Evolutionary conservation across 495 filamentous ascomycete species (phyloP).

Genomic region (Tuber indicum): DNA sequence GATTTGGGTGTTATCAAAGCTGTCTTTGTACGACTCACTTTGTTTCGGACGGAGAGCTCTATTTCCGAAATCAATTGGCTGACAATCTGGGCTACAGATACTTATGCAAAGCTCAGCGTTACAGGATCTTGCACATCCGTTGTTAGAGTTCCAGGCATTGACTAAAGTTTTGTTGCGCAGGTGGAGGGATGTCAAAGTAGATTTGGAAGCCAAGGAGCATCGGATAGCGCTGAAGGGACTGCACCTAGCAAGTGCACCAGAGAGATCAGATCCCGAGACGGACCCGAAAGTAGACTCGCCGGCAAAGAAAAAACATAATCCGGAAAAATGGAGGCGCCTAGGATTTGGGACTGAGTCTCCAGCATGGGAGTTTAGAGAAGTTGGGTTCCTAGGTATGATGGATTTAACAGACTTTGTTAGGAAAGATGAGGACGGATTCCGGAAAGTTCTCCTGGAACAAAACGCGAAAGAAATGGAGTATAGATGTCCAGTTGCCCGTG

Average conservation of each 20-base stretch:
- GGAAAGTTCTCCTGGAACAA: constrained; percentile 85
- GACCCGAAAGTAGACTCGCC: constrained; percentile 42
- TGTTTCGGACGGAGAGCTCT: neutral
- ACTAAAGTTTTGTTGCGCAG: constrained; percentile 85
- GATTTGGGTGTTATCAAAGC: constrained; percentile 89
- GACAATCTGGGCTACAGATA: constrained; percentile 42
- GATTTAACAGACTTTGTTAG: constrained; percentile 88
- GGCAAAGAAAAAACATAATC: constrained; percentile 63
- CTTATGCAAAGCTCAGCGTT: constrained; percentile 90
- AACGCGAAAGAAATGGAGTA: constrained; percentile 62
- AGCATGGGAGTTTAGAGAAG: constrained; percentile 71
- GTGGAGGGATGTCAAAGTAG: constrained; percentile 79
- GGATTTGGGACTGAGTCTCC: constrained; percentile 91
- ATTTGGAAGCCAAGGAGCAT: constrained; percentile 83
- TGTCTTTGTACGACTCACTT: constrained; percentile 54
- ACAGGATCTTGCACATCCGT: constrained; percentile 86
- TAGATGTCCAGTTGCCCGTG: constrained; percentile 80
- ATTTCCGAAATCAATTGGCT: constrained; percentile 7
- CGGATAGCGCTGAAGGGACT: constrained; percentile 76
- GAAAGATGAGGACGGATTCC: constrained; percentile 84
- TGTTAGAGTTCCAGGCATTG: constrained; percentile 89
- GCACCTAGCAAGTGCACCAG: constrained; percentile 72
- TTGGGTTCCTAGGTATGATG: constrained; percentile 94
- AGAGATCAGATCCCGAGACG: constrained; percentile 41
- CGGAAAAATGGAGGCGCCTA: constrained; percentile 87